phyloP scores from a whole-genome alignment of 2,329 filamentous ascomycete genomes.

The Talaromyces sp. region DNA sequence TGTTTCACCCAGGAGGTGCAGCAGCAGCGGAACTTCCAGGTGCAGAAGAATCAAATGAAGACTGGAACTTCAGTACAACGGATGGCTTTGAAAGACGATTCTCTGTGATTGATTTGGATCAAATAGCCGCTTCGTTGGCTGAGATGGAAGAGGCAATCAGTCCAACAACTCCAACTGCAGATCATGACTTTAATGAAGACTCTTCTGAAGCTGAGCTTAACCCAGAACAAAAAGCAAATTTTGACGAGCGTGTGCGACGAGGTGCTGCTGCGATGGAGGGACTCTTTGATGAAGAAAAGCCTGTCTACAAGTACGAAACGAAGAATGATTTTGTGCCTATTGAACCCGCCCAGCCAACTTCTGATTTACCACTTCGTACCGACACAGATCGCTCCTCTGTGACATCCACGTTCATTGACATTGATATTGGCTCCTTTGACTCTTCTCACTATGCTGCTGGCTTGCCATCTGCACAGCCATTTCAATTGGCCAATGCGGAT shows the following conservation, averaged over 20 bases:
- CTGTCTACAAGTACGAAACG: constrained; percentile 61
- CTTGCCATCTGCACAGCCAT: constrained; percentile 53
- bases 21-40: constrained; percentile 57
- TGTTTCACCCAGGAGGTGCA: constrained; percentile 64
- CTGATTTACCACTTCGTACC: constrained; percentile 57
- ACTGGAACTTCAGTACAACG: constrained; percentile 69
- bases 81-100: constrained; percentile 60
- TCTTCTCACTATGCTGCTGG: constrained; percentile 55
- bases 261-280: constrained; percentile 60
- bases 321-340: constrained; percentile 54
- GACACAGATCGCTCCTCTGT: constrained; percentile 52
- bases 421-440: constrained; percentile 59
- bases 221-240: constrained; percentile 53
- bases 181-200: constrained; percentile 34
- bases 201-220: constrained; percentile 38
- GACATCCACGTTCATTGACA: constrained; percentile 55
- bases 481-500: constrained; percentile 55
- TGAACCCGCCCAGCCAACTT: constrained; percentile 46
- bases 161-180: constrained; percentile 29
- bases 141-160: constrained; percentile 46
- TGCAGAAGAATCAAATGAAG: constrained; percentile 50
- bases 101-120: constrained; percentile 50
- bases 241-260: constrained; percentile 60
- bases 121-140: constrained; percentile 51
- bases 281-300: constrained; percentile 58